Base-by-base conservation (phyloP, 2,329 filamentous ascomycete genomes). In the Pseudopyricularia javanii region DNA sequence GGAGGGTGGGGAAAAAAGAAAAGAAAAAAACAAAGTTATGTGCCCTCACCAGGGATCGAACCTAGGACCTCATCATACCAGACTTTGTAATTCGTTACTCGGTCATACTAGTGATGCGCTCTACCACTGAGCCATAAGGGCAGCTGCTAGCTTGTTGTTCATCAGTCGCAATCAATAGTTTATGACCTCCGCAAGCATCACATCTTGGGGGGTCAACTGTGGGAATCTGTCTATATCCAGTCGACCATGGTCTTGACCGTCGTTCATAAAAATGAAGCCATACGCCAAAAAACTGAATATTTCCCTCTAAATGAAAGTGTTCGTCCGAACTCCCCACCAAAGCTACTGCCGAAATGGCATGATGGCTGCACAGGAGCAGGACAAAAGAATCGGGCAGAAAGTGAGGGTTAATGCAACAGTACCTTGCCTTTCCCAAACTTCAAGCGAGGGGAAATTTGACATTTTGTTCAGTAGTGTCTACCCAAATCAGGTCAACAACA, bases 341-440 rank as follows among this genome's bases (percentile, higher is more conserved):
- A n/a, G n/a, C n/a, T n/a, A n/a, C n/a, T n/a, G n/a, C n/a, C n/a
- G n/a, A n/a, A n/a, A n/a, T n/a, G n/a, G n/a, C n/a, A n/a, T n/a
- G n/a, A n/a, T n/a, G n/a, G n/a, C n/a, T n/a, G n/a, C n/a, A n/a
- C n/a, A n/a, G n/a, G n/a, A n/a, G n/a, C n/a, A n/a, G n/a, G n/a
- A n/a, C n/a, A n/a, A n/a, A n/a, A n/a, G n/a, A n/a, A 85, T 93
- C 59, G 87, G 87, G 14, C 76, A 84, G 55, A 83, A 77, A 48
- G 86, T 82, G 53, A 89, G 88, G 61, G 86, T 93, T 59, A 90
- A 88, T 63, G 86, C 87, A 7, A 88, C 94, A 58, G 88, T 87
- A 54, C 88, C 88, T 50, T 88, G 93, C 67, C 91, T 91, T 64
- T 88, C 87, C 45, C 87, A 91, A 73, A n/a, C n/a, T n/a, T n/a